Evolutionary conservation across 176 grass and related monocot species (phyloP).

Genomic region (Phyllostachys edulis): DNA sequence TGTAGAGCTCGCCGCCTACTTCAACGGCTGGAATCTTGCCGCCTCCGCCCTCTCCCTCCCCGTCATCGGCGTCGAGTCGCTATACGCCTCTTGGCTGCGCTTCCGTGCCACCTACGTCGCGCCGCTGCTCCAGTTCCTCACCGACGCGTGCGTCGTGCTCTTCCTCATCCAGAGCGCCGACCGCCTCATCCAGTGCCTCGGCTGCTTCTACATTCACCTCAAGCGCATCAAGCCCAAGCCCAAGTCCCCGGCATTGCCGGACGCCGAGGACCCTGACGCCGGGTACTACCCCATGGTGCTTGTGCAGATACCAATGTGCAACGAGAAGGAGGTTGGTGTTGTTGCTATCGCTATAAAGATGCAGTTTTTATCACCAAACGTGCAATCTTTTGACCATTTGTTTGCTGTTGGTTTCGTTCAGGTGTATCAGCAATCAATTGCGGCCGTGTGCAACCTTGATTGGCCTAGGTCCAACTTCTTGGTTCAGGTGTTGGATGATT

Average conservation of each 20-base stretch:
- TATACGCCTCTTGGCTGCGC: constrained; percentile 76
- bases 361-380: constrained; percentile 11
- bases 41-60: constrained; percentile 49
- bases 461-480: constrained; percentile 94
- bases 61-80: constrained; percentile 54
- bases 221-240: constrained; percentile 77
- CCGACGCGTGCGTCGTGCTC: constrained; percentile 82
- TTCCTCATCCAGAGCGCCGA: constrained; percentile 96
- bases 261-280: constrained; percentile 63
- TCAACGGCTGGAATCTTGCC: constrained; percentile 73
- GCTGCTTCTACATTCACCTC: constrained; percentile 86
- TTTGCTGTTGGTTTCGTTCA: constrained; percentile 40
- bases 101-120: constrained; percentile 77
- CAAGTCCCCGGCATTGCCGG: constrained; percentile 37
- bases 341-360: not conserved
- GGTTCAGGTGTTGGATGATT: constrained; percentile 96
- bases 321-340: constrained; percentile 80
- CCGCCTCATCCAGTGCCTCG: constrained; percentile 85
- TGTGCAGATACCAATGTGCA: constrained; percentile 99
- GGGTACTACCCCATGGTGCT: constrained; percentile 86
- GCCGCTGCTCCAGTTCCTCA: constrained; percentile 84
- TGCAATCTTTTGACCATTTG: constrained; percentile 20
- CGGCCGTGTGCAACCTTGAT: constrained; percentile 91
- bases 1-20: constrained; percentile 66
- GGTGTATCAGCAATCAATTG: constrained; percentile 99